Conservation (phyloP, 1,139 yeast species). For the Ogataea hybrid region DNA sequence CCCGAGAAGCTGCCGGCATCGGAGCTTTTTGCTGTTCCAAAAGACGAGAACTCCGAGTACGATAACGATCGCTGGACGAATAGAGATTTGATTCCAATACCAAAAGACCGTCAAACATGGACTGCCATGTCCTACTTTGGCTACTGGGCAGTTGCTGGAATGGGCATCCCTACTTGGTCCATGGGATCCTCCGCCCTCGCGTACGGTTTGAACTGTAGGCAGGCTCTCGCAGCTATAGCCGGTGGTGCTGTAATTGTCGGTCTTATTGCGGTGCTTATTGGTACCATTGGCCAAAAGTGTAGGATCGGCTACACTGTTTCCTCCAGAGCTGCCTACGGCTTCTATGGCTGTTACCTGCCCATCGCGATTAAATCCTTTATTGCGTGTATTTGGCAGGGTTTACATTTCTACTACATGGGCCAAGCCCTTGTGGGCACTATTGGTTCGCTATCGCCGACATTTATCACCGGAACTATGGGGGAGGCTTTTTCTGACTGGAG, state of each 20-base stretch:
- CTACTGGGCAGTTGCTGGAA: conserved; percentile 28
- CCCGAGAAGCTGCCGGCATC: conserved; percentile 13
- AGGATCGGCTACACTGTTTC: conserved; percentile 27
- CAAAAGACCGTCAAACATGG: conserved; percentile 30
- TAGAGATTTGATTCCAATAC: conserved; percentile 30
- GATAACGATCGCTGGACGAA: conserved; percentile 23
- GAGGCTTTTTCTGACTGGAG: conserved; percentile 16
- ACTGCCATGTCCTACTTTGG: conserved; percentile 24
- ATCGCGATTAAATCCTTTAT: conserved; percentile 41
- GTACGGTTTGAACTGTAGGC: conserved; percentile 20
- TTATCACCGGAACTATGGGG: conserved; percentile 14
- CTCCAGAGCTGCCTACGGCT: conserved; percentile 23
- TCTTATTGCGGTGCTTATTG: conserved; percentile 23
- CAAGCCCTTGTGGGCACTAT: conserved; percentile 16
- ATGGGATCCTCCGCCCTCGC: conserved; percentile 24
- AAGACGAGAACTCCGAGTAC: conserved; percentile 19
- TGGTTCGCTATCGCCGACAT: conserved; percentile 13
- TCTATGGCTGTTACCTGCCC: conserved; percentile 41
- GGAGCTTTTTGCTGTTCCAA: conserved; percentile 23
- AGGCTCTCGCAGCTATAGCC: conserved; percentile 23
- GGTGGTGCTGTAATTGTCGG: conserved; percentile 25
- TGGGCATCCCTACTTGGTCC: conserved; percentile 35
- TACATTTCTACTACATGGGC: conserved; percentile 16
- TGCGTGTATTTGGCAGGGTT: conserved; percentile 41
- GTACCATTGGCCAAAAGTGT: conserved; percentile 25